Evolutionary conservation across 768 basidiomycete genomes (phyloP).

Genomic region (Boletus bicolor): DNA sequence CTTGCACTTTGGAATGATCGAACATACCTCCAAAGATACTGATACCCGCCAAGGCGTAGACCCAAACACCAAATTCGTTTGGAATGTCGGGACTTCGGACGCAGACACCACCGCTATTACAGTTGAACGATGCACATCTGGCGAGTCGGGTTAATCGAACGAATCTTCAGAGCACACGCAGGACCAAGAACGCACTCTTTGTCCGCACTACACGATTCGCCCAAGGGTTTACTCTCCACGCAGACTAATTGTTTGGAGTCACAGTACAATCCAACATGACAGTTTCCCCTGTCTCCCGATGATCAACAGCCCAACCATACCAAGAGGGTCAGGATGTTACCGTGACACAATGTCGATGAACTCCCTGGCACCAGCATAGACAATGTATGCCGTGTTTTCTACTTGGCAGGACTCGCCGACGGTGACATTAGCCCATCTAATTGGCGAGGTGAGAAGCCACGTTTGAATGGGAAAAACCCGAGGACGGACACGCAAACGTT

Average conservation of each 20-base stretch:
- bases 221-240: conserved; percentile 53
- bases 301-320: neutral
- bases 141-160: conserved; percentile 13
- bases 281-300: conserved; percentile 55
- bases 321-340: conserved; percentile 34
- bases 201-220: conserved; percentile 57
- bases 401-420: conserved; percentile 58
- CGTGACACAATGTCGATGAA: conserved; percentile 81
- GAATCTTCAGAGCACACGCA: conserved; percentile 24
- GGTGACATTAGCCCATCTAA: conserved; percentile 78
- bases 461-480: neutral
- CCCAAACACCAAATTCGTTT: conserved; percentile 60
- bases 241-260: conserved; percentile 60
- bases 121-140: conserved; percentile 79
- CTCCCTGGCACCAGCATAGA: conserved; percentile 54
- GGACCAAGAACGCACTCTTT: conserved; percentile 44
- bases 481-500: conserved; percentile 72
- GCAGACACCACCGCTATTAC: conserved; percentile 58
- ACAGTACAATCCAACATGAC: conserved; percentile 70
- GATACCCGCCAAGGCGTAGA: conserved; percentile 68
- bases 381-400: conserved; percentile 79
- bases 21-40: conserved; percentile 69
- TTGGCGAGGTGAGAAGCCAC: neutral
- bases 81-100: conserved; percentile 57
- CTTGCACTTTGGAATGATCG: neutral